A percentile compares a stretch with the other conserved stretches of the same genome.
phyloP scores from a whole-genome alignment of 78 protist genomes.

The Bodo saltans region DNA sequence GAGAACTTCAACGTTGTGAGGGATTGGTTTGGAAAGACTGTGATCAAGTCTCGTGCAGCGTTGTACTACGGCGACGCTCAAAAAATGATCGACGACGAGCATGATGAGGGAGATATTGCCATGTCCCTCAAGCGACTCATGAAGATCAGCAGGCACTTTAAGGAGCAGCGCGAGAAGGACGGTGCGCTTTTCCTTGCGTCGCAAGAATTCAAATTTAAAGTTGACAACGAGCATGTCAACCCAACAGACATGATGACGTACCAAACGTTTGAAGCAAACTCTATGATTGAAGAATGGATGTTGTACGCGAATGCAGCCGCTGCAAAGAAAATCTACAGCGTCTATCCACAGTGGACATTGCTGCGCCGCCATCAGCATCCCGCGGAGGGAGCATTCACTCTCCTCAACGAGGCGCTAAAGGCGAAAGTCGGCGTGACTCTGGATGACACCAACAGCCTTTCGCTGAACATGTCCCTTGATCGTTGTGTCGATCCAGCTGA shows the following conservation, averaged over 20 bases:
- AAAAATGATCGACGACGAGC: conserved; percentile 22
- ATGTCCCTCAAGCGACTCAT: neutral
- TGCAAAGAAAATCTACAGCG: conserved; percentile 60
- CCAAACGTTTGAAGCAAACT: conserved; percentile 45
- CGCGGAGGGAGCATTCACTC: conserved; percentile 26
- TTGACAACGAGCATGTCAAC: conserved; percentile 52
- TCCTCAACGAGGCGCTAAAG: neutral
- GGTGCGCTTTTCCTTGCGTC: conserved; percentile 82
- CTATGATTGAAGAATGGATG: conserved; percentile 90
- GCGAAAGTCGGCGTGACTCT: neutral
- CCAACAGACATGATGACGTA: conserved; percentile 31
- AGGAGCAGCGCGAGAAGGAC: conserved; percentile 51
- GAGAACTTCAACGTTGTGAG: neutral
- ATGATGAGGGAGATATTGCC: conserved; percentile 1
- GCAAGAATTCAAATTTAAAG: conserved; percentile 74
- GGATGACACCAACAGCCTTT: conserved; percentile 25
- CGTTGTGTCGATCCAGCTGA: conserved; percentile 9
- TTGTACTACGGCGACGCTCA: conserved; percentile 38
- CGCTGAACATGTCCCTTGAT: conserved; percentile 63
- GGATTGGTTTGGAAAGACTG: neutral
- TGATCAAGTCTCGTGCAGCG: conserved; percentile 16
- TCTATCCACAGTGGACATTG: conserved; percentile 56
- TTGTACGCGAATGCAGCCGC: conserved; percentile 88
- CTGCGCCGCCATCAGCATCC: conserved; percentile 80
- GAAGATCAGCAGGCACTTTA: conserved; percentile 22